Base-by-base conservation (phyloP, 352 stramenopile genomes). In the Peronospora belbahrii region DNA sequence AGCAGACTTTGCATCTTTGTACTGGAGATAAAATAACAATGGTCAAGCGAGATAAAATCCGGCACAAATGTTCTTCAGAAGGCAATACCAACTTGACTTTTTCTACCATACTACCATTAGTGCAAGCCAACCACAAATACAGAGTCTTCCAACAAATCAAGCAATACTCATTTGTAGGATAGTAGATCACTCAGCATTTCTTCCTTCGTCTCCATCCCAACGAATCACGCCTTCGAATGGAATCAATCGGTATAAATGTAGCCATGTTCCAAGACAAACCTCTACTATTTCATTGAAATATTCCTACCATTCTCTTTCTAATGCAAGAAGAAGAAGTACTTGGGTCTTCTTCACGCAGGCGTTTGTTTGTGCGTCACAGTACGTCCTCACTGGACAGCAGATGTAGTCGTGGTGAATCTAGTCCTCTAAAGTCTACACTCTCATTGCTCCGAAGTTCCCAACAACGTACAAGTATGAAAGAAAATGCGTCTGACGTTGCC, bases 181-280 rank as follows among this genome's bases (percentile, higher is more conserved):
- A n/a, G n/a, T n/a, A n/a, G n/a, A n/a, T n/a, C n/a, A n/a, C n/a
- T n/a, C n/a, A n/a, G n/a, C n/a, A n/a, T n/a, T 27, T 27, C 23
- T 27, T 27, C 4, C 23, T 27, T n/a, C n/a, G n/a, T n/a, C n/a
- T n/a, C n/a, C n/a, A n/a, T n/a, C n/a, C n/a, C n/a, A n/a, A n/a
- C n/a, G n/a, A n/a, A n/a, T n/a, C n/a, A n/a, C n/a, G n/a, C n/a
- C n/a, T n/a, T n/a, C n/a, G n/a, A n/a, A n/a, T n/a, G n/a, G n/a
- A n/a, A n/a, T n/a, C n/a, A n/a, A 38, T 42, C 78, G 18, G 74
- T 74, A 5, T 88, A 46, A 20, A 33, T 58, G 50, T 58, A 58
- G 34, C 50, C 42, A 52, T 58, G 17, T 45, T 11, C 6, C 3
- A 0, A 28, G 3, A 33, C 5, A 33, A 33, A 33, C 27, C 27